Evolutionary conservation across 306 rosid genomes (phyloP).

Genomic region (Pueraria montana): DNA sequence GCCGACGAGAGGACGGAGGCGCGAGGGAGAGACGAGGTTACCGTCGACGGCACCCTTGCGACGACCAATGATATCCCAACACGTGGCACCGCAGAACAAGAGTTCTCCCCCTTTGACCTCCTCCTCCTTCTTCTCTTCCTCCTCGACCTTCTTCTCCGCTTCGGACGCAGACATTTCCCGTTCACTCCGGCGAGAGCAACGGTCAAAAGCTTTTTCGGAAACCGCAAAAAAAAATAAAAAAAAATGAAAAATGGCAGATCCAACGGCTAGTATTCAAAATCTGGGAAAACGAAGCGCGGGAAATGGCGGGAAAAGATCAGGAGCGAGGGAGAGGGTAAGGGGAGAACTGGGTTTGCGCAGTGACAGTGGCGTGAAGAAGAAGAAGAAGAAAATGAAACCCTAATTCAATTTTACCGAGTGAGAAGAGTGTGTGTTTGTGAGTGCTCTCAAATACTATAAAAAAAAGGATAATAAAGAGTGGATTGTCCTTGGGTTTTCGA

Average conservation of each 20-base stretch:
- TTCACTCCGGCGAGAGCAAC: conserved; percentile 62
- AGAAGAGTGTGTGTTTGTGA: no score
- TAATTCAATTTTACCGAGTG: conserved; percentile 61
- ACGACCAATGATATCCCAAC: conserved; percentile 89
- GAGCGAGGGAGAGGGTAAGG: conserved; percentile 24
- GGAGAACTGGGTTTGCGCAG: conserved; percentile 49
- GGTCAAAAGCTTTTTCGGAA: conserved; percentile 40
- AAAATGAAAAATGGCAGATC: conserved; percentile 55
- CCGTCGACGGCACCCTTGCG: conserved; percentile 78
- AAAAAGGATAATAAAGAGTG: conserved; percentile 34
- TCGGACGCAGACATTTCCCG: conserved; percentile 85
- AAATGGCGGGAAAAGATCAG: conserved; percentile 90
- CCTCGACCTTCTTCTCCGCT: conserved; percentile 72
- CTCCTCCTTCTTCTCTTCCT: conserved; percentile 44
- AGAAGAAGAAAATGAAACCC: conserved; percentile 74
- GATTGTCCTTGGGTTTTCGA: conserved; percentile 64
- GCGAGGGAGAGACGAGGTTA: conserved; percentile 84
- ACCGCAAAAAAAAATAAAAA: not conserved
- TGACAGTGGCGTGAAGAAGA: conserved; percentile 51
- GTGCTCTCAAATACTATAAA: not conserved
- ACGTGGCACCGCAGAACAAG: conserved; percentile 92
- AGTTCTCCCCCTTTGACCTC: conserved; percentile 78
- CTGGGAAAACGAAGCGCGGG: conserved; percentile 31
- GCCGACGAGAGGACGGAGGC: conserved; percentile 89
- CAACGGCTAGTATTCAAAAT: conserved; percentile 80